Evolutionary conservation across 2,329 filamentous ascomycete species (phyloP).

Genomic region (Fusarium pseudograminearum): DNA sequence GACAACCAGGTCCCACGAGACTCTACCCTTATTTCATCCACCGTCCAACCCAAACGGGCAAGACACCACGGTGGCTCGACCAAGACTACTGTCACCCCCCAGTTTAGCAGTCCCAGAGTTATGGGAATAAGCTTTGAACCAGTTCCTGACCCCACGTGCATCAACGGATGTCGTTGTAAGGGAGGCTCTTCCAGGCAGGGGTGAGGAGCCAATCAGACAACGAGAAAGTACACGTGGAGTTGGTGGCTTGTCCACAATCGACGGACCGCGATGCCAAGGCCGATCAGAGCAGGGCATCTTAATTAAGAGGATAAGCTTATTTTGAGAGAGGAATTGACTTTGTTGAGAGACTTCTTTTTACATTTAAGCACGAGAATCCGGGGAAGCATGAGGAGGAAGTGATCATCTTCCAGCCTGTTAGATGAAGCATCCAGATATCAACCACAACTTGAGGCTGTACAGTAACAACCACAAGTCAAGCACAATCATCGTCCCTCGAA

Average conservation of each 20-base stretch:
- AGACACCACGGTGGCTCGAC: neutral
- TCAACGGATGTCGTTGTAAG: slow-evolving; percentile 27
- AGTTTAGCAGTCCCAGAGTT: too few species aligned
- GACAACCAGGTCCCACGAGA: neutral
- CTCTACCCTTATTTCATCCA: neutral
- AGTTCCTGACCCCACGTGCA: slow-evolving; percentile 31
- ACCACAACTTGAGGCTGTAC: neutral
- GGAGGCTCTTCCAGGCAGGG: slow-evolving; percentile 17
- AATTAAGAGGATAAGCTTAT: neutral
- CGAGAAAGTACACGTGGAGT: slow-evolving; percentile 25
- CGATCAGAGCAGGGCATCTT: slow-evolving; percentile 12
- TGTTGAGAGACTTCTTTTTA: neutral
- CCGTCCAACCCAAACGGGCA: neutral
- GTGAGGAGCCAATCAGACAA: slow-evolving; percentile 16
- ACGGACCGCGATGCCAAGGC: slow-evolving; percentile 31
- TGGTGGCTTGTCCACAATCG: slow-evolving; percentile 24
- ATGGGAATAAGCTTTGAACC: neutral
- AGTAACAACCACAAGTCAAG: rapidly evolving
- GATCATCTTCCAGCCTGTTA: neutral
- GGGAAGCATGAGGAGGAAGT: neutral
- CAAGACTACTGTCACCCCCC: too few species aligned
- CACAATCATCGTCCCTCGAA: neutral
- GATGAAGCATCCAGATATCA: rapidly evolving
- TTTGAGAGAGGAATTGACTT: neutral
- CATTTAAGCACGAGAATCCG: neutral